Evolutionary conservation across 352 stramenopile species (phyloP).

Genomic region (Globisporangium mamillatum): DNA sequence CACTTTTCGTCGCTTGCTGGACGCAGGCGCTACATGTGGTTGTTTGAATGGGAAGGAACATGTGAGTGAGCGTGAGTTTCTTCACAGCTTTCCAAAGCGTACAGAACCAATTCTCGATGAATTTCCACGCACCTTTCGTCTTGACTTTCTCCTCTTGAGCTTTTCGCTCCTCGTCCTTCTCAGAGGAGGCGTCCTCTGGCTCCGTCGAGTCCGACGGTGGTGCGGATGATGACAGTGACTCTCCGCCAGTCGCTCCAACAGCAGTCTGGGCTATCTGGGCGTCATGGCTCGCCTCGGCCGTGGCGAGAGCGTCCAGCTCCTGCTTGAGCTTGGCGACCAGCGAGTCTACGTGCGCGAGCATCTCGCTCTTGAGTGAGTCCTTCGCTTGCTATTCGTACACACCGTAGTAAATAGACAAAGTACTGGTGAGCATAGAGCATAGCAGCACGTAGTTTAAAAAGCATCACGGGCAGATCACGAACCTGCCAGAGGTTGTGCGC

Average conservation of each 20-base stretch:
- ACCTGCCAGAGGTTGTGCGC: slow-evolving; percentile 60
- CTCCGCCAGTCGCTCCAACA: not conserved
- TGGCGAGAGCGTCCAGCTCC: slow-evolving; percentile 44
- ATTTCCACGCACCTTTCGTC: slow-evolving; percentile 8
- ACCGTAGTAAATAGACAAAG: not conserved
- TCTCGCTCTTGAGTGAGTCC: slow-evolving; percentile 46
- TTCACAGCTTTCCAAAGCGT: not conserved
- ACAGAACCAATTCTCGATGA: not conserved
- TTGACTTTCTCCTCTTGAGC: slow-evolving; percentile 6
- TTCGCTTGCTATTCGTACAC: slow-evolving; percentile 39
- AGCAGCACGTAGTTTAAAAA: not conserved
- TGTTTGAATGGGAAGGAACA: not conserved
- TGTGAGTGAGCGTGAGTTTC: not conserved
- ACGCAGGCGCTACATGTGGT: slow-evolving; percentile 13
- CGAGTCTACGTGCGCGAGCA: slow-evolving; percentile 45
- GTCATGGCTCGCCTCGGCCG: slow-evolving; percentile 21
- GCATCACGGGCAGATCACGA: too few relatives aligned
- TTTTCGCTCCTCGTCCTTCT: slow-evolving; percentile 9
- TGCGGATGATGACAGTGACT: not conserved
- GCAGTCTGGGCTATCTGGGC: not conserved
- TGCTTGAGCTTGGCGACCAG: slow-evolving; percentile 44
- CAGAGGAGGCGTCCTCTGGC: slow-evolving; percentile 7
- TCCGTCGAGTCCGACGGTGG: slow-evolving; percentile 10
- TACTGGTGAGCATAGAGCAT: not conserved
- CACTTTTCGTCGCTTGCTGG: slow-evolving; percentile 50